Conservation (phyloP, 306 rosid species). For the Begonia masoniana region DNA sequence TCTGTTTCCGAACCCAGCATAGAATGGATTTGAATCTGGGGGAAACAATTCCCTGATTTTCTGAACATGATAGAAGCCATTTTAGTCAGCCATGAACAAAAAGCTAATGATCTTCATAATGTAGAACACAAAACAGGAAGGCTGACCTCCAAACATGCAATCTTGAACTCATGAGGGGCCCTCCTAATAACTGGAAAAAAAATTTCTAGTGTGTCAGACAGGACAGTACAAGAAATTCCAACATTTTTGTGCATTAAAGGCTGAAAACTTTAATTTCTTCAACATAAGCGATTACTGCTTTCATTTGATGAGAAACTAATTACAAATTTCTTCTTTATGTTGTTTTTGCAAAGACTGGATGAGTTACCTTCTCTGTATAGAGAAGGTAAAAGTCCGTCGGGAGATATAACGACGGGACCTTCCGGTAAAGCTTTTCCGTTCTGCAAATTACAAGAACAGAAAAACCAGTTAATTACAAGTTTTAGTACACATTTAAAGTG, state of each 20-base stretch:
- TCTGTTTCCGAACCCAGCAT: constrained; percentile 98
- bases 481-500: constrained; percentile 9
- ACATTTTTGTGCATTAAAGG: too few species aligned
- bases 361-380: constrained; percentile 83
- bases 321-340: too few species aligned
- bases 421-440: constrained; percentile 88
- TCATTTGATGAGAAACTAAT: too few species aligned
- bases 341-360: too few species aligned
- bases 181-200: constrained; percentile 65
- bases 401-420: constrained; percentile 96
- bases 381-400: constrained; percentile 94
- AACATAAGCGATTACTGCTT: too few species aligned
- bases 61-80: constrained; percentile 25
- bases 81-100: not conserved
- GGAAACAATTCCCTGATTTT: constrained; percentile 78
- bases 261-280: too few species aligned
- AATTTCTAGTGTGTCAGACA: not conserved
- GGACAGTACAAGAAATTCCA: too few species aligned
- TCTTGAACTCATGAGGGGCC: constrained; percentile 98
- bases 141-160: constrained; percentile 86
- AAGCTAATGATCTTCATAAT: not conserved
- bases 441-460: constrained; percentile 26
- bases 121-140: constrained; percentile 10
- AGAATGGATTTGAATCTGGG: constrained; percentile 80
- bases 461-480: constrained; percentile 1